phyloP scores from a whole-genome alignment of 2,329 filamentous ascomycete species.

The Ciborinia camelliae region DNA sequence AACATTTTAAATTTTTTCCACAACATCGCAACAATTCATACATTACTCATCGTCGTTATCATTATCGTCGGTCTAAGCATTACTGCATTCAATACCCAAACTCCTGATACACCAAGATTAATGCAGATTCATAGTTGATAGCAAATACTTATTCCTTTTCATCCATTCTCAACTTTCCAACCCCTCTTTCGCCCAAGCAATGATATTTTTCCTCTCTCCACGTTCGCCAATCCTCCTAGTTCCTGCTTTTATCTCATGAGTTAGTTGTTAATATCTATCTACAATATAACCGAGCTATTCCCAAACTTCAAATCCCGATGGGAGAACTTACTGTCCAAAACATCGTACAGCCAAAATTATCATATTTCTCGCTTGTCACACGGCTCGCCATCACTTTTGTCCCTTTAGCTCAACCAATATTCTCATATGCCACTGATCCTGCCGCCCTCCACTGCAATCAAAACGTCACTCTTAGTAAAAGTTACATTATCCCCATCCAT shows the following conservation, averaged over 20 bases:
- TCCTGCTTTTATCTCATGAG: slow-evolving; percentile 7
- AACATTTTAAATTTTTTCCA: background rate
- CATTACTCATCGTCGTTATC: background rate
- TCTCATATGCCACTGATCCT: slow-evolving; percentile 37
- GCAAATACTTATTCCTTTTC: background rate
- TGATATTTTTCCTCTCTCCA: slow-evolving; percentile 32
- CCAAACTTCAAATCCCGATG: too few species aligned
- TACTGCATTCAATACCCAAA: background rate
- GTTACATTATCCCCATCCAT: background rate
- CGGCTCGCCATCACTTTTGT: slow-evolving; percentile 36
- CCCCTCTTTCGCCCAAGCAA: slow-evolving; percentile 30
- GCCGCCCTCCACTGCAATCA: slow-evolving; percentile 29
- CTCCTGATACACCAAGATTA: background rate
- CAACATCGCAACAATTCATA: background rate
- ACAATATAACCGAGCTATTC: background rate
- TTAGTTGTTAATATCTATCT: background rate
- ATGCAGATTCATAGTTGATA: background rate
- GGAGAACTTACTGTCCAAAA: slow-evolving; percentile 37
- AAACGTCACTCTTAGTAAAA: background rate
- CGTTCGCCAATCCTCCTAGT: slow-evolving; percentile 31
- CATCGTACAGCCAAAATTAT: slow-evolving; percentile 42
- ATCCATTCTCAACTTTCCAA: slow-evolving; percentile 3
- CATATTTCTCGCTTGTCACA: slow-evolving; percentile 32
- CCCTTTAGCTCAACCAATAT: slow-evolving; percentile 27
- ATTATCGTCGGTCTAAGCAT: background rate